Percentiles rank a stretch among this genome's conserved stretches.
Conservation (phyloP, 2,329 filamentous ascomycete species). For the Podosphaera aphanis region DNA sequence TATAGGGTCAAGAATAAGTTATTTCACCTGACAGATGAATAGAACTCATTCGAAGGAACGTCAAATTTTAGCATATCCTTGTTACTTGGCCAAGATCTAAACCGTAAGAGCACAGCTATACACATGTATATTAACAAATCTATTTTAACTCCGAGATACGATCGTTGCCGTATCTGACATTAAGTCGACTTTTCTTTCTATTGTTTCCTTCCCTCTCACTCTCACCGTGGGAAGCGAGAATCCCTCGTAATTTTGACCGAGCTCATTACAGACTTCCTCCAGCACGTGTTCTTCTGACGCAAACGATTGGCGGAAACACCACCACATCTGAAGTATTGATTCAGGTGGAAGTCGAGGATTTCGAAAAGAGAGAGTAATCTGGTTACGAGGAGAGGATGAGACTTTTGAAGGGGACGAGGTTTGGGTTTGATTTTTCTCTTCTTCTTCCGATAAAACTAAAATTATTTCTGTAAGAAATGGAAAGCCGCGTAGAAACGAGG, state of each 20-base stretch:
- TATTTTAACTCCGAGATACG: no score
- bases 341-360: conserved; percentile 9
- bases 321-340: conserved; percentile 9
- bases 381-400: neutral
- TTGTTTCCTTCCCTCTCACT: conserved; percentile 5
- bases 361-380: neutral
- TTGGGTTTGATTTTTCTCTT: neutral
- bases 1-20: no score
- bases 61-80: no score
- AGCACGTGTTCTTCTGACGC: conserved; percentile 9
- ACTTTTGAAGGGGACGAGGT: no score
- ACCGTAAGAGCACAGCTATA: no score
- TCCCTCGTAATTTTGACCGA: conserved; percentile 7
- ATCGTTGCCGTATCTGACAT: no score
- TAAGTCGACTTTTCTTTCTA: no score
- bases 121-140: no score
- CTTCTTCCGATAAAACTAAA: conserved; percentile 6
- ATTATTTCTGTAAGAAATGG: conserved; percentile 13
- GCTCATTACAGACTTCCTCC: conserved; percentile 8
- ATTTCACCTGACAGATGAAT: no score
- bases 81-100: no score
- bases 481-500: conserved; percentile 22
- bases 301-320: conserved; percentile 11
- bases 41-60: no score
- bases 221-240: conserved; percentile 10